Evolutionary conservation across 768 basidiomycete species (phyloP), one percentile per base, ranked within the genome.

Genomic region (Russula abietina): DNA sequence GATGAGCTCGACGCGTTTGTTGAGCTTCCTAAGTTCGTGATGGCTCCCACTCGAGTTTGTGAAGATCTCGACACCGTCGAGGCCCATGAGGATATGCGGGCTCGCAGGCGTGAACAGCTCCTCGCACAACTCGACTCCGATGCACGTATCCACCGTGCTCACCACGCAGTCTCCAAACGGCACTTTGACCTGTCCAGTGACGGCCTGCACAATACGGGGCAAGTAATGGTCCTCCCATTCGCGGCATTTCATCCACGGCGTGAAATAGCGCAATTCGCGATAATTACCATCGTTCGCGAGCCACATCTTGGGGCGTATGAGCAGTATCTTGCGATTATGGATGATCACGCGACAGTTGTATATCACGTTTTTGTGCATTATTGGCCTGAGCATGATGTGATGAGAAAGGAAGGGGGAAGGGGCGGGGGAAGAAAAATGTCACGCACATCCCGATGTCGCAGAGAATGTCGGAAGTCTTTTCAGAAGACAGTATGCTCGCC

Each of bases 291-390:
- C 93, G 71, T 98, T 98, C 1, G 97, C 97, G 50, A 99, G 80
- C 97, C 97, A 99, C 95, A 99, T 95, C 78, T 98, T 99, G 0
- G 97, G 97, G 26, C 97, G 86, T 66, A 99, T 98, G 65, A 98
- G 84, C 1, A 98, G 75, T 63, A 99, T 94, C 75, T 91, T 83
- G 59, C 84, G 80, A 75, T 94, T 80, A 71, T 93, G 83, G 48
- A 95, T 84, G 72, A 98, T 87, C 39, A 98, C 80, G 22, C 97
- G 88, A 73, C 93, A 97, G 71, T 99, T 99, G 77, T 98, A 98
- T 66, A 89, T 95, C 52, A 94, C 93, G 72, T 97, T 98, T 81
- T 98, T 98, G 81, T 99, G 97, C 2, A 88, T 83, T 59, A 99
- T 83, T 1, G 97, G 96, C 96, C 96, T 99, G 39, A 46, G 19